phyloP scores from a whole-genome alignment of 1,139 yeast genomes.

The Neolecta irregularis region DNA sequence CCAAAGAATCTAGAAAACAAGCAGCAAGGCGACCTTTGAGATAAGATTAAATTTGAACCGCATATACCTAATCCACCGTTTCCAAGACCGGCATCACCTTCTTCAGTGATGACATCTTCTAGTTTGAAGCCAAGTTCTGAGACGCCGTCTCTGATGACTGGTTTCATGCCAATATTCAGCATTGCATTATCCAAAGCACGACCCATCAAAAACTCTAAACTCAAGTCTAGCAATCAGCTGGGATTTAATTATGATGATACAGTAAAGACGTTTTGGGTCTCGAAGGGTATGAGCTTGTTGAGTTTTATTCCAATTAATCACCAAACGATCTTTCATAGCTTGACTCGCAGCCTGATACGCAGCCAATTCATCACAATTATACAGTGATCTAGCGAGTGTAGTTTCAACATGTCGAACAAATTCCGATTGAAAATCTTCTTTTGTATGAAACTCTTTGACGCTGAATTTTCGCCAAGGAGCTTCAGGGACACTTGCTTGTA shows the following conservation, averaged over 20 bases:
- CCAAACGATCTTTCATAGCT: conserved; percentile 62
- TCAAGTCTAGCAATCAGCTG: conserved; percentile 24
- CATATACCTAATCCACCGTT: conserved; percentile 64
- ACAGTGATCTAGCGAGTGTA: conserved; percentile 72
- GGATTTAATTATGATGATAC: conserved; percentile 21
- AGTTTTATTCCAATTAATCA: conserved; percentile 83
- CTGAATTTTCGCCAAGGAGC: conserved; percentile 68
- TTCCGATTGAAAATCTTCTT: conserved; percentile 39
- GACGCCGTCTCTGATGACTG: conserved; percentile 36
- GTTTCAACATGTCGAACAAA: conserved; percentile 83
- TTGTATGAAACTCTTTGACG: conserved; percentile 34
- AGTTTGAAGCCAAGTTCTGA: conserved; percentile 69
- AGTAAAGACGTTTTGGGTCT: conserved; percentile 78
- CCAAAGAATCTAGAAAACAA: conserved; percentile 78
- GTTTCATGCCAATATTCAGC: conserved; percentile 54
- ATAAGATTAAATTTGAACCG: background rate
- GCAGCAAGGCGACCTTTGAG: conserved; percentile 62
- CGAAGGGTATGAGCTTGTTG: conserved; percentile 76
- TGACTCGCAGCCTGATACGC: conserved; percentile 82
- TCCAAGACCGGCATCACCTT: conserved; percentile 89
- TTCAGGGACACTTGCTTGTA: too few species aligned
- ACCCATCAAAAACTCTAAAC: conserved; percentile 87
- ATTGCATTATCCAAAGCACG: conserved; percentile 89
- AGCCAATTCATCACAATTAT: conserved; percentile 82
- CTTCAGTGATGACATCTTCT: conserved; percentile 73